These are phyloP conservation scores for Colletotrichum echinochloae DNA, from an alignment of 2,329 filamentous ascomycete genomes.

Conservation along the genomic window DNA sequence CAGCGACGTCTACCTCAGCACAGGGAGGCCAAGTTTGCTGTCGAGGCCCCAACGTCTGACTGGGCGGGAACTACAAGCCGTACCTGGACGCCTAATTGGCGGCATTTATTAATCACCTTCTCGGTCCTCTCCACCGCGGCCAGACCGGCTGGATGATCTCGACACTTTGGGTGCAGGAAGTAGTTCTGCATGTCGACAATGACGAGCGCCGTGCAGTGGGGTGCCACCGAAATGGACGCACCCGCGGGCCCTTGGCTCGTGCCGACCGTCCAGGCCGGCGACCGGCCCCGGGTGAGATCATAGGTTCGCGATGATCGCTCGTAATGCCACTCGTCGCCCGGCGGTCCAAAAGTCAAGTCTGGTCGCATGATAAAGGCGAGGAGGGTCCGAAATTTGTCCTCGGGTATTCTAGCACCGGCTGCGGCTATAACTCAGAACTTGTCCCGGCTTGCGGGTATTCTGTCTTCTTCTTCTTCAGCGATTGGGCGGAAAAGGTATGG, in stretches of 20 bases:
- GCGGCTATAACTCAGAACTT: slow-evolving; percentile 28
- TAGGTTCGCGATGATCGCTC: slow-evolving; percentile 37
- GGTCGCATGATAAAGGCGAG: slow-evolving; percentile 18
- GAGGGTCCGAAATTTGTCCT: slow-evolving; percentile 26
- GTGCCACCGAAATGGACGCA: slow-evolving; percentile 52
- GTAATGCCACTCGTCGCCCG: slow-evolving; percentile 36
- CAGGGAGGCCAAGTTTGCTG: slow-evolving; percentile 2
- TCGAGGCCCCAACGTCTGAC: slow-evolving; percentile 3
- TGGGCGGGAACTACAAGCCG: slow-evolving; percentile 24
- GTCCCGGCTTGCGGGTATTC: slow-evolving; percentile 30
- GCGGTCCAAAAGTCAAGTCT: slow-evolving; percentile 37
- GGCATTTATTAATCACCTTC: slow-evolving; percentile 57
- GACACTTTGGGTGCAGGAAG: slow-evolving; percentile 55
- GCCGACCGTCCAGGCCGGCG: slow-evolving; percentile 31
- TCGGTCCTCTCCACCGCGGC: slow-evolving; percentile 56
- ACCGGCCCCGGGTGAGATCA: slow-evolving; percentile 37
- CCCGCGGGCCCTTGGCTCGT: slow-evolving; percentile 32
- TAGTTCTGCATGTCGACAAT: slow-evolving; percentile 67
- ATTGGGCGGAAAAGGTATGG: slow-evolving; percentile 7
- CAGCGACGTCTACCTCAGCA: not conserved
- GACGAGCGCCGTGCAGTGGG: slow-evolving; percentile 58
- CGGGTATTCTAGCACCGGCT: slow-evolving; percentile 33
- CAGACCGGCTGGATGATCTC: slow-evolving; percentile 54
- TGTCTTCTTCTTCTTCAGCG: not conserved
- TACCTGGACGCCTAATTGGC: slow-evolving; percentile 61